phyloP scores from a whole-genome alignment of 2,329 filamentous ascomycete genomes.

The Diaporthe vexans region DNA sequence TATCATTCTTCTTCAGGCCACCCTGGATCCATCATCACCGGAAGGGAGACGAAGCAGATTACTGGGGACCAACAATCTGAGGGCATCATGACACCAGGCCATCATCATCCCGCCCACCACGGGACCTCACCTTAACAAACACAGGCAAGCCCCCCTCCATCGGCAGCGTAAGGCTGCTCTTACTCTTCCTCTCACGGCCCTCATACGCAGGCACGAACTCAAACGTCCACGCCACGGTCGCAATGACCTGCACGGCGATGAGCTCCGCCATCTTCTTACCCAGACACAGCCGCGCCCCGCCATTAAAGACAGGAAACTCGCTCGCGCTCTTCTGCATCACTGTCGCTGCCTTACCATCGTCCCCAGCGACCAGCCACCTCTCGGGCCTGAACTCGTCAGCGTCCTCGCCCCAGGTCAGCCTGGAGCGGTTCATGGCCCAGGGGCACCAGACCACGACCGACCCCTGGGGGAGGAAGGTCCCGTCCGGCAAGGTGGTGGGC shows the following conservation, averaged over 20 bases:
- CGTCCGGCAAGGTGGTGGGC: slow-evolving; percentile 69
- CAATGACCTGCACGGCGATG: slow-evolving; percentile 69
- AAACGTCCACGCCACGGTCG: slow-evolving; percentile 63
- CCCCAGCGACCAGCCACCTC: slow-evolving; percentile 62
- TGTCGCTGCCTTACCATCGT: not conserved
- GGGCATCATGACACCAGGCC: not conserved
- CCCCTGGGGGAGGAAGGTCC: slow-evolving; percentile 67
- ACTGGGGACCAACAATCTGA: not conserved
- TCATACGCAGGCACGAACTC: slow-evolving; percentile 62
- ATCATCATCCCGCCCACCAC: slow-evolving; percentile 5
- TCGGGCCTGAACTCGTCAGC: slow-evolving; percentile 69
- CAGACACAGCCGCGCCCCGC: slow-evolving; percentile 71
- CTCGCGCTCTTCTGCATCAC: slow-evolving; percentile 61
- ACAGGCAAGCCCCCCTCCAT: slow-evolving; percentile 73
- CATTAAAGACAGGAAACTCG: slow-evolving; percentile 76
- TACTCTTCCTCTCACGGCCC: slow-evolving; percentile 63
- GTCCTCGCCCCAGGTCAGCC: slow-evolving; percentile 68
- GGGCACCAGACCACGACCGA: slow-evolving; percentile 74
- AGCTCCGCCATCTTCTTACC: slow-evolving; percentile 76
- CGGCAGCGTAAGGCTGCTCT: slow-evolving; percentile 73
- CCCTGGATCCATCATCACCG: not conserved
- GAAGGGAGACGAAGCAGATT: not conserved
- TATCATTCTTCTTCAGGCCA: not conserved
- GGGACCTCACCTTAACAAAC: slow-evolving; percentile 49
- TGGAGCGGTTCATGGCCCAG: slow-evolving; percentile 74